Base-by-base conservation (phyloP, 1,139 yeast species). In the Pneumocystis canis region DNA sequence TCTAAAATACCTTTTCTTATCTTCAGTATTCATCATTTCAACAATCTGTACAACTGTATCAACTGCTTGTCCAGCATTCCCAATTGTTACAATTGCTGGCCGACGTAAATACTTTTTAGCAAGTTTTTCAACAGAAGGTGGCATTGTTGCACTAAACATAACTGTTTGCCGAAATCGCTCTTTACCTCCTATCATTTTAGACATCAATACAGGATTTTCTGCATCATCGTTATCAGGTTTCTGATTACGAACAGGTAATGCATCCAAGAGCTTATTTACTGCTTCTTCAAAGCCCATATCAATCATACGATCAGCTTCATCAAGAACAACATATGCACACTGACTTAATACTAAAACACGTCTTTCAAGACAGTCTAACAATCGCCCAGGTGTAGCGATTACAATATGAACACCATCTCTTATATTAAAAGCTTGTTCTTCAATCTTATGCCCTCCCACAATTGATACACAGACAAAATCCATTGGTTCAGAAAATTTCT, bases 101-200 rank as follows among this genome's bases (percentile, higher is more conserved):
- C 78, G 75, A 0, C 73, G 70, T 60, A 89, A 75, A 70, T 87
- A 88, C 33, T 79, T 79, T 31, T 77, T 76, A 0, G 95, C 83
- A 62, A 92, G 73, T 61, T 77, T 78, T 69, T 87, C 89, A 58
- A 89, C 84, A 0, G 83, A 79, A 0, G 84, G 80, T 0, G 96
- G 87, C 81, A 92, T 84, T 0, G 98, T 92, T 0, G 97, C 97
- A 0, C 97, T 87, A 73, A 88, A 92, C 96, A 92, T 87, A 80
- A 89, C 79, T 0, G 95, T 87, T 60, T 82, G 81, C 65, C 81
- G 67, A 61, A 68, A 66, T 68, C 68, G 65, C 66, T 63, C 66
- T 64, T 66, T 62, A 25, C 69, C 69, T 40, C 65, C 66, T n/a
- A 69, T 58, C 60, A 62, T 63, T 33, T 64, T 61, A 16, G 66